Evolutionary conservation across 805 yeast species (phyloP).

Genomic region (Kuraishia ogatae): DNA sequence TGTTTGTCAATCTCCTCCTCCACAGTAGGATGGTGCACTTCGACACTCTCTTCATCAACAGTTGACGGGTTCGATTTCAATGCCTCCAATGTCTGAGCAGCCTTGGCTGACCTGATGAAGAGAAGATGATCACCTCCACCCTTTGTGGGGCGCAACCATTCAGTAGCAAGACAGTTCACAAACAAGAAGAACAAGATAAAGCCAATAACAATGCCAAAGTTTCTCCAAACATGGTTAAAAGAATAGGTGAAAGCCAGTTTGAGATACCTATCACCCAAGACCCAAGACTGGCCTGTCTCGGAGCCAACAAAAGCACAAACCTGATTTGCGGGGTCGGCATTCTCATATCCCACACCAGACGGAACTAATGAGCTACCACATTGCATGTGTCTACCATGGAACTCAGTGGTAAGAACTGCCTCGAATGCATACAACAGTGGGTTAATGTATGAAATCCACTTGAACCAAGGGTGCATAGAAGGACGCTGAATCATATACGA

Average conservation of each 20-base stretch:
- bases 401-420: conserved; percentile 56
- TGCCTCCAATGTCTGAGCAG: conserved; percentile 22
- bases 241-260: conserved; percentile 37
- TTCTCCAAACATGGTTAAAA: conserved; percentile 68
- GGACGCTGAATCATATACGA: conserved; percentile 56
- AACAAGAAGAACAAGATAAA: conserved; percentile 31
- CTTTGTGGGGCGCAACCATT: conserved; percentile 13
- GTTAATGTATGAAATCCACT: conserved; percentile 53
- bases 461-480: conserved; percentile 63
- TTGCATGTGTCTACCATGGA: conserved; percentile 43
- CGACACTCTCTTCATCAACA: conserved; percentile 17
- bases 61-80: conserved; percentile 29
- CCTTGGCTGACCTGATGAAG: conserved; percentile 31
- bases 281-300: conserved; percentile 23
- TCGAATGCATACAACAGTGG: conserved; percentile 57
- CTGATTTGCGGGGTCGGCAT: conserved; percentile 27
- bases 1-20: conserved; percentile 15
- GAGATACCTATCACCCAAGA: conserved; percentile 44
- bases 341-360: conserved; percentile 43
- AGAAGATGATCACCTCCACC: conserved; percentile 24
- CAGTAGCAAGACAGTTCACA: conserved; percentile 18
- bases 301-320: conserved; percentile 51
- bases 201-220: conserved; percentile 47
- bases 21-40: conserved; percentile 15
- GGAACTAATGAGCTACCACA: conserved; percentile 48